Evolutionary conservation across 768 basidiomycete species (phyloP).

Genomic region (Mrakia blollopis): DNA sequence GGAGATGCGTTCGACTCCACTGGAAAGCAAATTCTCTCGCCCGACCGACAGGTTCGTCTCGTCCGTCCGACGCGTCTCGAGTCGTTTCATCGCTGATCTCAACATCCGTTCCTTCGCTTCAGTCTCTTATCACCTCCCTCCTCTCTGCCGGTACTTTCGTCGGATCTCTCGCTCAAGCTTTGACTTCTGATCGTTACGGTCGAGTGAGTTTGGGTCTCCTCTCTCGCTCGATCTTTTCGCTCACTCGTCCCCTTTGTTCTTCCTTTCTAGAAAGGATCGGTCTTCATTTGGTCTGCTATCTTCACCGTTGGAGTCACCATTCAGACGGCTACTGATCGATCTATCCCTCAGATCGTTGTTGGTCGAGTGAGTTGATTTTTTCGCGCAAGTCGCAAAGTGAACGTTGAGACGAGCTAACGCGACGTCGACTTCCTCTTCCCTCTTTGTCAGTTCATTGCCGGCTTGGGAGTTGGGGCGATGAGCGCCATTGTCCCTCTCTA

Average conservation of each 20-base stretch:
- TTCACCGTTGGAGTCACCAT: conserved; percentile 46
- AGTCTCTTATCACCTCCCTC: conserved; percentile 72
- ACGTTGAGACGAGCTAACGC: background rate
- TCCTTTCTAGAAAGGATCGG: conserved; percentile 52
- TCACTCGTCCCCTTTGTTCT: background rate
- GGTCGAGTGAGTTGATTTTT: conserved; percentile 42
- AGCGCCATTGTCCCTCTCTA: conserved; percentile 58
- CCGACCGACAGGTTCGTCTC: conserved; percentile 41
- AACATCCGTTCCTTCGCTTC: conserved; percentile 18
- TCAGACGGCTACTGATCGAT: conserved; percentile 58
- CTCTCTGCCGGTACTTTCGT: conserved; percentile 42
- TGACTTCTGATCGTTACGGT: conserved; percentile 68
- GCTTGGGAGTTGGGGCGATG: conserved; percentile 69
- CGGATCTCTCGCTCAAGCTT: conserved; percentile 58
- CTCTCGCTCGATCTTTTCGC: background rate
- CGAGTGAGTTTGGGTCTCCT: conserved; percentile 41
- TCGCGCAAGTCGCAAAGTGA: background rate
- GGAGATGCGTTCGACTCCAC: conserved; percentile 51
- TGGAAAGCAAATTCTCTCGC: conserved; percentile 55
- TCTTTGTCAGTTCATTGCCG: conserved; percentile 61
- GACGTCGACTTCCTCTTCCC: background rate
- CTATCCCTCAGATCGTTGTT: conserved; percentile 62
- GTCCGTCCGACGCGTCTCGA: too few species aligned
- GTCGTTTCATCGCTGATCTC: too few species aligned
- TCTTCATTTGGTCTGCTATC: conserved; percentile 68